Evolutionary conservation across 1,139 yeast species (phyloP), one percentile per base, ranked within the genome.

Genomic region (Hemisphaericaspora xylanilytica): DNA sequence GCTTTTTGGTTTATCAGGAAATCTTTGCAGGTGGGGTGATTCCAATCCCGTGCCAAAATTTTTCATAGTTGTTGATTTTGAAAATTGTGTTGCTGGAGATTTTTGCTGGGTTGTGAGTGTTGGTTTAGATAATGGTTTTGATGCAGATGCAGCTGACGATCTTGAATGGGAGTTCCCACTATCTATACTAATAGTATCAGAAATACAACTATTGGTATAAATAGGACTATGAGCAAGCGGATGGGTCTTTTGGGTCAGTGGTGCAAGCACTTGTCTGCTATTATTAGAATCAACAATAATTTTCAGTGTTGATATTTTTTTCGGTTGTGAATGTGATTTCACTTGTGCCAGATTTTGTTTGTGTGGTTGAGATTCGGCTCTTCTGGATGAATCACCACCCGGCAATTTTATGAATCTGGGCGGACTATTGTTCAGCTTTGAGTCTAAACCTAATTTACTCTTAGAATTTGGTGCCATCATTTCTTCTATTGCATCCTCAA

Each of bases 1-100:
- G 27, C 46, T 44, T 24, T 42, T 42, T 24, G 44, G 35, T 27
- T 41, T 45, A 7, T 20, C 22, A 14, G n/a, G 12, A 14, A 32
- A 35, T n/a, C 17, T 14, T 12, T 3, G 32, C 31, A 18, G 33
- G 5, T 18, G 15, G 10, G 12, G 12, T 12, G 33, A 20, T 14
- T 21, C 28, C 5, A 22, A n/a, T 12, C 18, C 39, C 2, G 38
- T 21, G 11, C 40, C 43, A 28, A 32, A 35, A 21, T 22, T 45
- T 14, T 32, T 26, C 12, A 16, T 21, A 20, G 33, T 38, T 11
- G 47, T 38, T 5, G 45, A 34, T 12, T 24, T 30, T 12, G 38
- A 29, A 20, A 35, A 35, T 7, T 10, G 38, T 26, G 17, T 28
- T 17, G 8, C 22, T 8, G n/a, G 36, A 28, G 8, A 14, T 22